Base-by-base conservation (phyloP, 441 rosid species). In the Bocquillonia castaneifolia region DNA sequence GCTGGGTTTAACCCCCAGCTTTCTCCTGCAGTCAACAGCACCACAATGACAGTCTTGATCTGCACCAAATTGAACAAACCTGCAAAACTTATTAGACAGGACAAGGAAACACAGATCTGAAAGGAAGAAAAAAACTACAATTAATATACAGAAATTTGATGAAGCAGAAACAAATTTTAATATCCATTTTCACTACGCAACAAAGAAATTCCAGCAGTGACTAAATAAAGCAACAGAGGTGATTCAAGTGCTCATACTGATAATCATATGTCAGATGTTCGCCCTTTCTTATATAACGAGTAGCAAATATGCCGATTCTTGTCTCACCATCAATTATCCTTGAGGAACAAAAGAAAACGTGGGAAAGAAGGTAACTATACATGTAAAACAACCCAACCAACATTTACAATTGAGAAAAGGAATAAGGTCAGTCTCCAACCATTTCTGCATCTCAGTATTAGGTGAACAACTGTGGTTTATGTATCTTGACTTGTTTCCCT, bases 51-150 rank as follows among this genome's bases (percentile, higher is more conserved):
- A 95, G 70, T 87, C 98, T 84, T 92, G 96, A 84, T 92, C 99
- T 78, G 98, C 96, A 84, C 99, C 99, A 84, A 95, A 95, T 82
- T 94, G 99, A 70, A 92, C 98, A 85, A 94, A 92, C 88, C 99
- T 94, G 96, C 88, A 72, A 82, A 73, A 76, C 64, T 68, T 71
- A 81, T 90, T 81, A 91, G 96, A 77, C 57, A 72, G 78, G 48
- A 78, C 65, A 20, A 26, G 69, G 73, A 44, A 60, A 64, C 47
- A 15, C 18, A 61, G 2, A 64, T 51, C 53, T 10, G 4, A 55
- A 32, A 54, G 34, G 12, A 45, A 26, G 3, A 45, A 10, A 37
- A 40, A 17, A 22, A 20, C 15, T 40, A 7, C 8, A 36, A 69
- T n/a, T 10, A 13, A 1, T 3, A 34, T 14, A 54, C 45, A 53